Evolutionary conservation across 179 eudicot genomes (phyloP).

Genomic region (Pouteria campechiana): DNA sequence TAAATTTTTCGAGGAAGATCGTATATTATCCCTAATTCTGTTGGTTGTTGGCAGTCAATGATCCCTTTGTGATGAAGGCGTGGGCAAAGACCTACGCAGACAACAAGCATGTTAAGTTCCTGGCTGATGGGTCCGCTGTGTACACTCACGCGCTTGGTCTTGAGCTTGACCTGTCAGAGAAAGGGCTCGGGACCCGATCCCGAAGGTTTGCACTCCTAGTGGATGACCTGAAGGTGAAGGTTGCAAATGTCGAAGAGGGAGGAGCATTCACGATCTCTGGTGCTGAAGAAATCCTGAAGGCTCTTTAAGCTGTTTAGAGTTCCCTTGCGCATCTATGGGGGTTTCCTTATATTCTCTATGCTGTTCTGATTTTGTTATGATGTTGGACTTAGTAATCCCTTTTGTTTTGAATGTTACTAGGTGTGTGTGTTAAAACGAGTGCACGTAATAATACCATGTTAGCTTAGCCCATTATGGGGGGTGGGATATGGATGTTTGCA

Average conservation of each 20-base stretch:
- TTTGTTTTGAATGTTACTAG: too few species aligned
- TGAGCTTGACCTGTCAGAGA: conserved; percentile 65
- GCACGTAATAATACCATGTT: too few species aligned
- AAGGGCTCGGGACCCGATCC: conserved; percentile 67
- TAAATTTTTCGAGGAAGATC: too few species aligned
- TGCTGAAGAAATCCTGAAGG: conserved; percentile 77
- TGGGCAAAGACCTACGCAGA: conserved; percentile 91
- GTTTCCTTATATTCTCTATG: too few species aligned
- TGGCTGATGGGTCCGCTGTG: conserved; percentile 66
- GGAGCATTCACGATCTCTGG: conserved; percentile 82
- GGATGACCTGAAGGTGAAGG: conserved; percentile 76
- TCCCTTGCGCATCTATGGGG: too few species aligned
- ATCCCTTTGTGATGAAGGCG: conserved; percentile 93
- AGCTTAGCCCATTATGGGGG: too few species aligned
- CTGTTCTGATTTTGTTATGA: too few species aligned
- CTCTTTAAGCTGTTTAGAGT: conserved; percentile 36
- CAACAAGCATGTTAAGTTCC: conserved; percentile 72
- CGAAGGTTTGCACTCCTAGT: conserved; percentile 64
- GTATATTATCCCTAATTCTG: not conserved
- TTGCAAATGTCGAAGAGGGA: conserved; percentile 53
- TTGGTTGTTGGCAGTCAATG: conserved; percentile 50
- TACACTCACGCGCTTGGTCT: conserved; percentile 76
- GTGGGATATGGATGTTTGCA: too few species aligned
- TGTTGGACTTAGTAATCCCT: too few species aligned
- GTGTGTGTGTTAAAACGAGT: too few species aligned